Percentiles rank a stretch among this genome's conserved stretches.
phyloP scores from a whole-genome alignment of 148 eudicot species.

The Camellia japonica region DNA sequence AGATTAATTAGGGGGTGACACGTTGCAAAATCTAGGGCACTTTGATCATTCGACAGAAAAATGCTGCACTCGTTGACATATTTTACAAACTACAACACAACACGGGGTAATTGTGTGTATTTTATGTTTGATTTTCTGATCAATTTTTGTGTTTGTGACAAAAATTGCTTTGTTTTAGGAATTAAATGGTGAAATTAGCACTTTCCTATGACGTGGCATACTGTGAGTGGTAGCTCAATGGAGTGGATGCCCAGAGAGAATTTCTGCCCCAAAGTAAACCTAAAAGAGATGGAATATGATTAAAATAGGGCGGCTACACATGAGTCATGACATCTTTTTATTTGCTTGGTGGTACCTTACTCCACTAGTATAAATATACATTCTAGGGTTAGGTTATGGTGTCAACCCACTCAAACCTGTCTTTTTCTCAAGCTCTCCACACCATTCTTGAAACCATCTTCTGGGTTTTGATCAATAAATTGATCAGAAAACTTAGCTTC shows the following conservation, averaged over 20 bases:
- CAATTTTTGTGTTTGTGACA: background rate
- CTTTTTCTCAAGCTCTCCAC: constrained; percentile 6
- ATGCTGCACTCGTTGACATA: too few species aligned
- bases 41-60: background rate
- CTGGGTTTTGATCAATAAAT: background rate
- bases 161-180: too few species aligned
- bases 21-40: background rate
- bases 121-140: too few species aligned
- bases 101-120: too few species aligned
- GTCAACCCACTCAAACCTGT: background rate
- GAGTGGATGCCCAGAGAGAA: background rate
- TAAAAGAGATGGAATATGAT: constrained; percentile 7
- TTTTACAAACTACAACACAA: too few species aligned
- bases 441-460: background rate
- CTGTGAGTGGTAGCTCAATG: background rate
- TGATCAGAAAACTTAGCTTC: background rate
- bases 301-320: constrained; percentile 5
- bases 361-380: constrained; percentile 19
- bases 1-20: background rate
- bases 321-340: background rate
- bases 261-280: constrained; percentile 1
- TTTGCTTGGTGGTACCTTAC: constrained; percentile 20
- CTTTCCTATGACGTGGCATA: background rate
- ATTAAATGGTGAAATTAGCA: background rate
- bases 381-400: constrained; percentile 6